Base-by-base conservation (phyloP, 495 filamentous ascomycete species). In the Penicillium dipodomyicola region DNA sequence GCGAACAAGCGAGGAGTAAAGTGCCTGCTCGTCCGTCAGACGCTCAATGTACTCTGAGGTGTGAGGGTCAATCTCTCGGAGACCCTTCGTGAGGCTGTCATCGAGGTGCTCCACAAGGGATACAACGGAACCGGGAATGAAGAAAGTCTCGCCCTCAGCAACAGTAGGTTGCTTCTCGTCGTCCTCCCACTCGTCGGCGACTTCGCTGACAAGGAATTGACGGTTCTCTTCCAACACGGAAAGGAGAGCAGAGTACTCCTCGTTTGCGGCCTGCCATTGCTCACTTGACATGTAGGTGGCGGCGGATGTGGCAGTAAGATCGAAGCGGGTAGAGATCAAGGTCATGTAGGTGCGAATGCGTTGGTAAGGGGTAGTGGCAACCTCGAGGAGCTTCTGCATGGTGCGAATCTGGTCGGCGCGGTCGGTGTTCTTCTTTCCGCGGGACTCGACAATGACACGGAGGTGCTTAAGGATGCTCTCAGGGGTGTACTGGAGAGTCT, bases 391-490 rank as follows among this genome's bases (percentile, higher is more conserved):
- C 79, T 90, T 96, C 80, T 97, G 94, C 94, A 99, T 96, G 49
- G 93, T 86, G 72, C 84, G 84, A 68, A 99, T 97, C 76, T 97
- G 94, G 75, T 97, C 94, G 35, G 82, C 69, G 41, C 92, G 87
- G 69, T 99, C 94, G 57, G 95, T 97, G 76, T 97, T 97, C 84
- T 97, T 99, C 81, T 96, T 92, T 70, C 94, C 94, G 73, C 94
- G 82, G 23, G 93, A 92, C 78, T 97, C 94, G 57, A 97, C 81
- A 65, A 99, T 97, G 41, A 87, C 82, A 40, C 91, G 84, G 35
- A 99, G 84, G 73, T 97, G 90, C 80, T 97, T 97, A 70, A 97
- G 85, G 64, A 99, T 99, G 72, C 91, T 96, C 78, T 99, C 94
- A 6, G 94, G 88, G 33, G 94, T 97, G 71, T 93, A 97, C 63